Evolutionary conservation across 306 rosid genomes (phyloP).

Genomic region (Fagus crenata): DNA sequence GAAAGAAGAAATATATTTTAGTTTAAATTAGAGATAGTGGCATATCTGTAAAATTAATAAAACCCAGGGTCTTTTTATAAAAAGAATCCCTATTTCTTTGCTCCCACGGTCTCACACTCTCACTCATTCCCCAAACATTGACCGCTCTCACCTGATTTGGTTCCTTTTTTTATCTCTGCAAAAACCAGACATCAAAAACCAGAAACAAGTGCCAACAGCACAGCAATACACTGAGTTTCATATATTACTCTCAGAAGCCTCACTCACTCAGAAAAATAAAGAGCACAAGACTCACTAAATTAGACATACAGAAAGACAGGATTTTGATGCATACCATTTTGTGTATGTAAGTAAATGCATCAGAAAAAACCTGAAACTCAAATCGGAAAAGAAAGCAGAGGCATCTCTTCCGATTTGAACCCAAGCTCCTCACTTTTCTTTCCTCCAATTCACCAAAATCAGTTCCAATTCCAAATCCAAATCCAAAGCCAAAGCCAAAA

Average conservation of each 20-base stretch:
- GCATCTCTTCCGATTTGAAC: constrained; percentile 48
- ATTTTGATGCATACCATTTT: not conserved
- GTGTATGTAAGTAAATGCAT: constrained; percentile 45
- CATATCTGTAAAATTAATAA: constrained; percentile 23
- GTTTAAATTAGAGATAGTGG: not conserved
- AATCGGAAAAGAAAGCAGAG: constrained; percentile 49
- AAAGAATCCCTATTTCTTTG: not conserved
- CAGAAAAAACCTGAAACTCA: constrained; percentile 35
- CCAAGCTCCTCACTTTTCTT: constrained; percentile 11
- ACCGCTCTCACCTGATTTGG: not conserved
- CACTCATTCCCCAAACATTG: not conserved
- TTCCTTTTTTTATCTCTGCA: not conserved
- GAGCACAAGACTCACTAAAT: not conserved
- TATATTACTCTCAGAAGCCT: not conserved
- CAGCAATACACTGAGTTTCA: not conserved
- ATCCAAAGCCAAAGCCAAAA: too few species aligned
- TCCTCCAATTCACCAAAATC: constrained; percentile 9
- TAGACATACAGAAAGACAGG: not conserved
- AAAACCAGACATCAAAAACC: constrained; percentile 27
- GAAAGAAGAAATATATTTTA: too few species aligned
- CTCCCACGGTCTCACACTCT: not conserved
- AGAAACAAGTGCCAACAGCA: not conserved
- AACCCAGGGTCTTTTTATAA: not conserved
- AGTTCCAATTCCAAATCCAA: constrained; percentile 15
- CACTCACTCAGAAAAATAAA: not conserved